Evolutionary conservation across 2,329 filamentous ascomycete genomes (phyloP), one percentile per base, ranked within the genome.

Genomic region (Fusarium scirpi): DNA sequence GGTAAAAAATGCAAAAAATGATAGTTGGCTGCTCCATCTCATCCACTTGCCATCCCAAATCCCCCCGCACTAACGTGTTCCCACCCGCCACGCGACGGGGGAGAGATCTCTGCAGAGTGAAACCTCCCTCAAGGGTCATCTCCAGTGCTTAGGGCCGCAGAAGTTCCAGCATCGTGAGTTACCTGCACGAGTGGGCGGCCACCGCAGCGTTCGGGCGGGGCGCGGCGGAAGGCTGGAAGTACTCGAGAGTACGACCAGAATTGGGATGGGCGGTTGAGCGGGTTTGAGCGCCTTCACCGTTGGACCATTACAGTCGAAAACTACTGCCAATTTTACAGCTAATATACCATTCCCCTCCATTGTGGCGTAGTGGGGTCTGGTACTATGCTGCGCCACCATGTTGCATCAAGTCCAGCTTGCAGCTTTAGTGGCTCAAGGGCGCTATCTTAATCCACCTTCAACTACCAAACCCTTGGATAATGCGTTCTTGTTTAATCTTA

Each of bases 71-170:
- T 83, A 85, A 85, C 87, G 89, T 90, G 80, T 86, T 91, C 89
- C 89, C 88, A 81, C 84, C 82, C 88, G 89, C 89, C 89, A 91
- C 85, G 85, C 85, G 85, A 90, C 87, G 89, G 89, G 87, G 88
- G 87, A 88, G 85, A 89, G 84, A 80, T 80, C 89, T 90, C 87
- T 91, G 89, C 89, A 89, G 87, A 90, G 89, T 91, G 87, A 91
- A 82, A 62, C 89, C 89, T 90, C 89, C 86, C 89, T 91, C 85
- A 89, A 90, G 89, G 76, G 78, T 91, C 76, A 83, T 88, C 87
- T 88, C 86, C 89, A 90, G 87, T 88, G 86, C 89, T 90, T 87
- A 91, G 81, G 88, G 84, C 81, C 81, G 79, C 83, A 78, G 11
- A 48, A 57, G 46, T 71, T 73, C 80, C 85, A 89, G 85, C 80